These are phyloP conservation scores for Picea engelmannii DNA, from an alignment of 83 land plant species.

Conservation along the genomic window DNA sequence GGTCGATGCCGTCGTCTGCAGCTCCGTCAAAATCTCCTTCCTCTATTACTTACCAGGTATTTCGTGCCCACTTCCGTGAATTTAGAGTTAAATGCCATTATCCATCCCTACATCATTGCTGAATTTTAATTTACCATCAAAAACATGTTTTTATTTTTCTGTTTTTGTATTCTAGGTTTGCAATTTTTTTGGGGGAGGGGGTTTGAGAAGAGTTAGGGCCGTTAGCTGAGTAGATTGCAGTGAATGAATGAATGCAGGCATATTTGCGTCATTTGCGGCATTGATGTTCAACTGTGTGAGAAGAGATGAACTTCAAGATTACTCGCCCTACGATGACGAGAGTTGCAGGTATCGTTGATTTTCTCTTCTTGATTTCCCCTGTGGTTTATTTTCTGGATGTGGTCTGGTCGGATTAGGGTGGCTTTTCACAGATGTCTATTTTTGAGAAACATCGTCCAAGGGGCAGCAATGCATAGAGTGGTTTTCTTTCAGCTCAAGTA, in stretches of 20 bases:
- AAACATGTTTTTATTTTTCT: no score
- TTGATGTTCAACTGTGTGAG: conserved; percentile 89
- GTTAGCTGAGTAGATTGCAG: no score
- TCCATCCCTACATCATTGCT: background rate
- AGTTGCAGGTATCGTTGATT: conserved; percentile 71
- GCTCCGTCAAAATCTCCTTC: conserved; percentile 71
- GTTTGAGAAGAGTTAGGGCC: no score
- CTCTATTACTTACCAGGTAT: conserved; percentile 89
- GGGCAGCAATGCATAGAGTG: no score
- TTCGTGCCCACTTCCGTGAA: conserved; percentile 3
- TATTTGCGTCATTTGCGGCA: conserved; percentile 87
- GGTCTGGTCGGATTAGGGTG: no score
- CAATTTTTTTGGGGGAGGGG: no score
- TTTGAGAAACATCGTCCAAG: no score
- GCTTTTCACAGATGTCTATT: no score
- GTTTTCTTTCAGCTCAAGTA: no score
- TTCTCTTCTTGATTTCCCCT: background rate
- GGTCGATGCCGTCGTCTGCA: conserved; percentile 97
- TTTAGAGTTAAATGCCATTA: background rate
- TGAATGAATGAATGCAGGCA: conserved; percentile 43
- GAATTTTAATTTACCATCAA: no score
- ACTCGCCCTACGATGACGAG: conserved; percentile 88
- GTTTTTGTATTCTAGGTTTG: no score
- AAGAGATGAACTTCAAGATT: conserved; percentile 74
- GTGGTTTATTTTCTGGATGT: background rate